Conservation (phyloP, 1,139 yeast species). For the Debaryomyces sp. region DNA sequence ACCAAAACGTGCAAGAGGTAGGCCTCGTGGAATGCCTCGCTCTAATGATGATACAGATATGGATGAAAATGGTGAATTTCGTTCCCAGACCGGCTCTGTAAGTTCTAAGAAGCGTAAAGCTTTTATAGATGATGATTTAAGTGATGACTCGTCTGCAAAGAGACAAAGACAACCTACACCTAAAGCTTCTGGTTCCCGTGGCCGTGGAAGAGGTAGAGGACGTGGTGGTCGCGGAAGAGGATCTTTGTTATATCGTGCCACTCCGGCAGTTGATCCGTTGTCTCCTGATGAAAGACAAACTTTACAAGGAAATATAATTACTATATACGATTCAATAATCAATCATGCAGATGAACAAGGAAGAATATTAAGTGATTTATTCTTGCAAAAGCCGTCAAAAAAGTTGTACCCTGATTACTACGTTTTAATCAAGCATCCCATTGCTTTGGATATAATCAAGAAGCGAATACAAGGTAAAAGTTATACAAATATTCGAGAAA, state of each 20-base stretch:
- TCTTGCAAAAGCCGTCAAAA: conserved; percentile 69
- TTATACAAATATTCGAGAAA: conserved; percentile 60
- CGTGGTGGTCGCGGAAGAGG: conserved; percentile 28
- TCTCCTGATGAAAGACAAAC: conserved; percentile 43
- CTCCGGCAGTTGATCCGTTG: conserved; percentile 45
- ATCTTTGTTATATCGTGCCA: conserved; percentile 32
- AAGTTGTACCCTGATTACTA: conserved; percentile 86
- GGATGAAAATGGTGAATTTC: conserved; percentile 27
- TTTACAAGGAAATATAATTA: conserved; percentile 44
- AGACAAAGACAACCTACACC: conserved; percentile 36
- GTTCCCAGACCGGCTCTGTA: conserved; percentile 14
- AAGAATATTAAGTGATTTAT: conserved; percentile 57
- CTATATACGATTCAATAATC: conserved; percentile 47
- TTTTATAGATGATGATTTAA: conserved; percentile 12
- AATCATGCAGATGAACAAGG: conserved; percentile 47
- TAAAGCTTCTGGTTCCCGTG: conserved; percentile 16
- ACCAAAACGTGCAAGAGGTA: conserved; percentile 27
- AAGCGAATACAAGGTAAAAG: conserved; percentile 57
- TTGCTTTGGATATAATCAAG: conserved; percentile 70
- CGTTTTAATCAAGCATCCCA: conserved; percentile 74
- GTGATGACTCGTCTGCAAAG: conserved; percentile 19
- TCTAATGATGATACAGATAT: conserved; percentile 18
- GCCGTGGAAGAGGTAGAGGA: conserved; percentile 29
- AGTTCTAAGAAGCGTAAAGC: conserved; percentile 14
- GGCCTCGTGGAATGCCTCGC: conserved; percentile 28